Percentiles rank a stretch among this genome's conserved stretches.
These are phyloP conservation scores for Chiua virens DNA, from an alignment of 768 basidiomycete species.

Conservation along the genomic window DNA sequence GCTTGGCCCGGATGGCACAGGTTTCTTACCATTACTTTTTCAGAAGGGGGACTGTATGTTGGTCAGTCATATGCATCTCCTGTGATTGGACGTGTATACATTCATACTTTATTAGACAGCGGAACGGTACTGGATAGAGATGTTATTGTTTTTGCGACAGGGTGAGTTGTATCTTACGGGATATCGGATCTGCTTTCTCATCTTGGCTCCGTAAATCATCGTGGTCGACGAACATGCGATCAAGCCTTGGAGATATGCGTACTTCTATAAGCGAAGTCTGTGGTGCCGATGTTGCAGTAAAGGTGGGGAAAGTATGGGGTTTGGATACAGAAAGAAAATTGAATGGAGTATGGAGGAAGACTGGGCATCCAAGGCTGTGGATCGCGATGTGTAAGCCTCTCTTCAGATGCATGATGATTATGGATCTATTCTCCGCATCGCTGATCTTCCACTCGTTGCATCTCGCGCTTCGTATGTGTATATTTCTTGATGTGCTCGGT, in stretches of 20 bases:
- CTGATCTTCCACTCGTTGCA: constrained; percentile 27
- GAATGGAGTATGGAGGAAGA: constrained; percentile 38
- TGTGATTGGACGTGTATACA: background rate
- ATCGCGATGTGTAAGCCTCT: constrained; percentile 23
- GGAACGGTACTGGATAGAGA: constrained; percentile 36
- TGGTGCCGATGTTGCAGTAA: constrained; percentile 43
- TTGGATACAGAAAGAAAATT: constrained; percentile 65
- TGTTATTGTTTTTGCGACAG: constrained; percentile 34
- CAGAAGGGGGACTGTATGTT: constrained; percentile 38
- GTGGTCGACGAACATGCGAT: background rate
- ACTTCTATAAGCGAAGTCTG: constrained; percentile 43
- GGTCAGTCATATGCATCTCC: constrained; percentile 26
- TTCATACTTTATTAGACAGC: constrained; percentile 24
- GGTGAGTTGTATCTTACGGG: constrained; percentile 16
- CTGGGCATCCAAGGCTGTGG: constrained; percentile 37
- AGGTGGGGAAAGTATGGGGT: constrained; percentile 61
- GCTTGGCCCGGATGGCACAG: constrained; percentile 38
- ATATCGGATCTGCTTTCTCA: background rate
- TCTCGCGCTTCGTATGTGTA: constrained; percentile 28
- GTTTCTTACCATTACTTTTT: constrained; percentile 31
- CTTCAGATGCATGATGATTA: background rate
- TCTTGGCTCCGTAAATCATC: too few relatives aligned
- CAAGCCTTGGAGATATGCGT: constrained; percentile 47
- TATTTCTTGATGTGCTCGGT: background rate
- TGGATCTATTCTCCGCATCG: constrained; percentile 8